A percentile compares a stretch with the other conserved stretches of the same genome.
Conservation (phyloP, 2,329 filamentous ascomycete species). For the Colletotrichum godetiae region DNA sequence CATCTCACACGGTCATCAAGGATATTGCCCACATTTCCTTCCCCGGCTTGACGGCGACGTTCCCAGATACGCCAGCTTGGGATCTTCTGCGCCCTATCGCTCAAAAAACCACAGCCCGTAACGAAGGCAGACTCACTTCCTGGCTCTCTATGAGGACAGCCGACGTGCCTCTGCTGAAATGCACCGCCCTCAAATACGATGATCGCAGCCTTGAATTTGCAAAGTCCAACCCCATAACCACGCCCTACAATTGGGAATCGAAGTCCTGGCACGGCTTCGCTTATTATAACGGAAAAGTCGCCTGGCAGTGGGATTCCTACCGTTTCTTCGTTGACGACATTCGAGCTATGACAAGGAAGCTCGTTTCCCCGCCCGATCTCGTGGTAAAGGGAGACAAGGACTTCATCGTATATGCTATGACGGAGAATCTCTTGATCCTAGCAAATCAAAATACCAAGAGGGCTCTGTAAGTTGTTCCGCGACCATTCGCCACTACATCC, state of each 20-base stretch:
- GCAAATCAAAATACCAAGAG: neutral
- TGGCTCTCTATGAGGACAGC: neutral
- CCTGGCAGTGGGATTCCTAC: slow-evolving; percentile 9
- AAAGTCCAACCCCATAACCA: neutral
- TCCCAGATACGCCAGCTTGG: neutral
- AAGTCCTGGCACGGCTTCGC: neutral
- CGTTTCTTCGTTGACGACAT: slow-evolving; percentile 28
- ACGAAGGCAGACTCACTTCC: neutral
- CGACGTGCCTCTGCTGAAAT: neutral
- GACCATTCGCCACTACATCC: neutral
- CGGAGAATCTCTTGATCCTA: neutral
- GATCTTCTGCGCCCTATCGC: neutral
- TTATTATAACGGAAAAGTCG: slow-evolving; percentile 6
- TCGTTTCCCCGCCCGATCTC: neutral
- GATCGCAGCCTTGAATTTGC: neutral
- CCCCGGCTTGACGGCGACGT: neutral
- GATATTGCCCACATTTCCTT: slow-evolving; percentile 6
- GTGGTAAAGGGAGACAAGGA: slow-evolving; percentile 5
- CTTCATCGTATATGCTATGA: neutral
- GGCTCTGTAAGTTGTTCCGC: slow-evolving; percentile 3
- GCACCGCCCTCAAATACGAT: neutral
- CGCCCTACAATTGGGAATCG: neutral
- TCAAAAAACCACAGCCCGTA: neutral
- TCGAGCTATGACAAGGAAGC: slow-evolving; percentile 1
- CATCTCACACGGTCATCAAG: neutral